Conservation (phyloP, 2,329 filamentous ascomycete genomes). For the Ceratocystis harringtonii region DNA sequence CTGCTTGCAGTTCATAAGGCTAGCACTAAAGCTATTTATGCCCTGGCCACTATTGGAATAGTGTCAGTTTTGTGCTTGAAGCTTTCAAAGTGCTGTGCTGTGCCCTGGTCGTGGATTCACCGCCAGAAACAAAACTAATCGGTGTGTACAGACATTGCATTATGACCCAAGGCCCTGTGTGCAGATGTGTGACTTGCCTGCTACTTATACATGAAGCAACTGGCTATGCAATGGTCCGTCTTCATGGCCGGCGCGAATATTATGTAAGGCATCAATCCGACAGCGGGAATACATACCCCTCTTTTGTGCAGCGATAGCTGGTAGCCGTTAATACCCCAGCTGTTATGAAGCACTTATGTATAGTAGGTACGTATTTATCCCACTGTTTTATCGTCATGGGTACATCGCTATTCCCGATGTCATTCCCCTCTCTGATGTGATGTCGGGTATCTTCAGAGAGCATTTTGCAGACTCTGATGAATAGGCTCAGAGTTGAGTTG, state of each 20-base stretch:
- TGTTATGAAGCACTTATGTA: background rate
- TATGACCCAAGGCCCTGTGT: too few relatives aligned
- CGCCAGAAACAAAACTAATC: background rate
- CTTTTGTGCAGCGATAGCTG: background rate
- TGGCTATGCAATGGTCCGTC: too few relatives aligned
- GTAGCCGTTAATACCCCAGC: too few relatives aligned
- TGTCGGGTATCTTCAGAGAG: background rate
- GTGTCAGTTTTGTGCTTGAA: background rate
- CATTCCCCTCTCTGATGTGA: background rate
- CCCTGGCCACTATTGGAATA: background rate
- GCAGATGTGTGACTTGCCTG: too few relatives aligned
- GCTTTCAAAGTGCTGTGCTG: too few relatives aligned
- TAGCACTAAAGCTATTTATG: constrained; percentile 6
- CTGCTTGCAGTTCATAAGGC: constrained; percentile 1
- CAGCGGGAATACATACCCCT: background rate
- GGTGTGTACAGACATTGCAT: too few relatives aligned
- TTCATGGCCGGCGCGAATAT: too few relatives aligned
- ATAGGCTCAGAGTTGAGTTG: background rate
- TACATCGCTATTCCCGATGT: background rate
- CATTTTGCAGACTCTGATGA: background rate
- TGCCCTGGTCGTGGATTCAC: too few relatives aligned
- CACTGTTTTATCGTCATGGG: background rate
- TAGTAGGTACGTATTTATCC: background rate
- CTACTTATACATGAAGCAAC: too few relatives aligned
- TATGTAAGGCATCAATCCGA: too few relatives aligned